Conservation (phyloP, 768 basidiomycete species). For the Coprinopsis strossmayeri region DNA sequence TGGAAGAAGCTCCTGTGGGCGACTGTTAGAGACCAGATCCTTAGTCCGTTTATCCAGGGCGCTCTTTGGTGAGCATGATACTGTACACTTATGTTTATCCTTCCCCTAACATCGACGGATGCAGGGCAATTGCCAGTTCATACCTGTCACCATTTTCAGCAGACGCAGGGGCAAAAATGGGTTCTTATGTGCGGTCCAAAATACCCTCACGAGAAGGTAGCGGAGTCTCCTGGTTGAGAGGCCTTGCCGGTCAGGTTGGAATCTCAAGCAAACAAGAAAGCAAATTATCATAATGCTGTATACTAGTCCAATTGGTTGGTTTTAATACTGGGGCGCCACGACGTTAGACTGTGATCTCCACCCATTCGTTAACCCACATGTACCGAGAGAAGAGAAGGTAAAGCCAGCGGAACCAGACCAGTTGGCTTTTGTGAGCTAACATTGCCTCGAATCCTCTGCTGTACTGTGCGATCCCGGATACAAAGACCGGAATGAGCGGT, state of each 20-base stretch:
- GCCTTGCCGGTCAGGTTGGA: conserved; percentile 26
- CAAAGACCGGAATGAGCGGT: conserved; percentile 34
- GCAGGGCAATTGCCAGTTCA: conserved; percentile 40
- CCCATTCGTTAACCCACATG: conserved; percentile 91
- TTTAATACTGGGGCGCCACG: not conserved
- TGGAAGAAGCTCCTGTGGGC: conserved; percentile 59
- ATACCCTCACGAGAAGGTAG: conserved; percentile 30
- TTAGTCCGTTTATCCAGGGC: conserved; percentile 64
- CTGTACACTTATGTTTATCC: not conserved
- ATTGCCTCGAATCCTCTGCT: conserved; percentile 58
- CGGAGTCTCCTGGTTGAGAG: conserved; percentile 36
- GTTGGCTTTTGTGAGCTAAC: conserved; percentile 64
- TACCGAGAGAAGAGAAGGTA: conserved; percentile 77
- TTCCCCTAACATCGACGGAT: not conserved
- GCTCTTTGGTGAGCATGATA: conserved; percentile 53
- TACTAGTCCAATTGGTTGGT: not conserved
- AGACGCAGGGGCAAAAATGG: conserved; percentile 28
- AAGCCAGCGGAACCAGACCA: conserved; percentile 87
- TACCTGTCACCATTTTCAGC: conserved; percentile 36
- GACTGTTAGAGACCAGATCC: conserved; percentile 61
- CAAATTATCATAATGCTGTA: not conserved
- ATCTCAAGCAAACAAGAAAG: conserved; percentile 10
- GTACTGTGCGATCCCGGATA: conserved; percentile 55
- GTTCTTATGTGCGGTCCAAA: conserved; percentile 21
- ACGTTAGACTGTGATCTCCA: conserved; percentile 29